Percentiles rank a stretch among this genome's conserved stretches.
These are phyloP conservation scores for Boletus insuetus DNA, from an alignment of 768 basidiomycete species.

Conservation along the genomic window DNA sequence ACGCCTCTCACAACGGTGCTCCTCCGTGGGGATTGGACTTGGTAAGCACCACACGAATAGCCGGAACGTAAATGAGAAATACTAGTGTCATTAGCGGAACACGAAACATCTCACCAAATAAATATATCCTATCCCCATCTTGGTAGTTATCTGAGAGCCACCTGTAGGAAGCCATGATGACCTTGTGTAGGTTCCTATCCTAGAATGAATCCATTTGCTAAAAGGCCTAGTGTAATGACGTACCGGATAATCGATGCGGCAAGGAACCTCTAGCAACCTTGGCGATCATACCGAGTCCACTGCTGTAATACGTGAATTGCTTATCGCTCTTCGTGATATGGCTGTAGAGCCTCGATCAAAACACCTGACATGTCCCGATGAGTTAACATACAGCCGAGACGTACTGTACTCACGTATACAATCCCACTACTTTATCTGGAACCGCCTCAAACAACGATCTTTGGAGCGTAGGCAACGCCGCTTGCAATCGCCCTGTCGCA, in stretches of 20 bases:
- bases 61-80: conserved; percentile 20
- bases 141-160: conserved; percentile 42
- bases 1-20: conserved; percentile 19
- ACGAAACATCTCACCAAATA: conserved; percentile 36
- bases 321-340: conserved; percentile 32
- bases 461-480: no score
- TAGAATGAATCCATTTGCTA: background rate
- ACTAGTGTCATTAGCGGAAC: background rate
- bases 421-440: no score
- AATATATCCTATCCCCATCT: conserved; percentile 38
- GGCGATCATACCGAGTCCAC: conserved; percentile 38
- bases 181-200: conserved; percentile 36
- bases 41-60: conserved; percentile 49
- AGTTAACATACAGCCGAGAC: no score
- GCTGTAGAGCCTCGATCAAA: conserved; percentile 36
- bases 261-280: conserved; percentile 18
- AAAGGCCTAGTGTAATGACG: background rate
- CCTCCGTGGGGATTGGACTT: conserved; percentile 35
- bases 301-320: conserved; percentile 41
- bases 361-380: no score
- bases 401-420: no score
- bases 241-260: conserved; percentile 30
- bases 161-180: conserved; percentile 36
- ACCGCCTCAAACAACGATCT: no score
- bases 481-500: no score